Conservation (phyloP, 208 protist species). For the Trypanosoma brucei region DNA sequence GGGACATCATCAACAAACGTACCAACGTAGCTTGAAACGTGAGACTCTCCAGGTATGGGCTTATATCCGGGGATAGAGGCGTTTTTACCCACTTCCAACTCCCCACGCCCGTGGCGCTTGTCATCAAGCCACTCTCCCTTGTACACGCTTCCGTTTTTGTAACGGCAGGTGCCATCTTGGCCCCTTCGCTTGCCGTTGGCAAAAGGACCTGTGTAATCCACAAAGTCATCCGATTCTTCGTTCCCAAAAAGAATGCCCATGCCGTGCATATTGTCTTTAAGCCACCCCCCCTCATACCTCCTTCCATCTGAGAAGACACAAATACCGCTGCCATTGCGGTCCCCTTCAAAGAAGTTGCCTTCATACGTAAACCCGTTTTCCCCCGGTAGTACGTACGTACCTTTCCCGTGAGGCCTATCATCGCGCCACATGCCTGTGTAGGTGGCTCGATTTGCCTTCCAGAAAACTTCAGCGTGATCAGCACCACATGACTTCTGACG, state of each 20-base stretch:
- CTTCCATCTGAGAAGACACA: conserved; percentile 76
- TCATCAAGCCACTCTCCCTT: conserved; percentile 59
- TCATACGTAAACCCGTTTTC: conserved; percentile 61
- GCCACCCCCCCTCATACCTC: conserved; percentile 79
- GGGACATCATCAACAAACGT: conserved; percentile 48
- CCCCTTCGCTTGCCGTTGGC: conserved; percentile 49
- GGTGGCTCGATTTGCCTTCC: conserved; percentile 36
- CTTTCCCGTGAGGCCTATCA: conserved; percentile 53
- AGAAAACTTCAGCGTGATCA: conserved; percentile 57
- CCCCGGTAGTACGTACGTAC: conserved; percentile 44
- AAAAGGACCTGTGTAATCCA: conserved; percentile 69
- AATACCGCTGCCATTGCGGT: conserved; percentile 57
- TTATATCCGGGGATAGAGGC: conserved; percentile 3
- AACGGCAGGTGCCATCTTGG: conserved; percentile 47
- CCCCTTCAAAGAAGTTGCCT: conserved; percentile 49
- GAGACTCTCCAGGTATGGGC: conserved; percentile 10
- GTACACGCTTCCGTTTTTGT: conserved; percentile 73
- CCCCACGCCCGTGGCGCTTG: conserved; percentile 62
- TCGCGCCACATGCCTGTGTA: conserved; percentile 58
- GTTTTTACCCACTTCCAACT: conserved; percentile 31
- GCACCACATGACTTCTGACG: conserved; percentile 64
- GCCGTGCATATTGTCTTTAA: conserved; percentile 75
- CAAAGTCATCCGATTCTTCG: conserved; percentile 49
- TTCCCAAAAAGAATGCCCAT: conserved; percentile 49
- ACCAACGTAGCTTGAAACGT: conserved; percentile 38